Percentiles rank a stretch among this genome's conserved stretches.
Conservation (phyloP, 192 early-diverging fungal genomes). For the Kappamyces sp. region DNA sequence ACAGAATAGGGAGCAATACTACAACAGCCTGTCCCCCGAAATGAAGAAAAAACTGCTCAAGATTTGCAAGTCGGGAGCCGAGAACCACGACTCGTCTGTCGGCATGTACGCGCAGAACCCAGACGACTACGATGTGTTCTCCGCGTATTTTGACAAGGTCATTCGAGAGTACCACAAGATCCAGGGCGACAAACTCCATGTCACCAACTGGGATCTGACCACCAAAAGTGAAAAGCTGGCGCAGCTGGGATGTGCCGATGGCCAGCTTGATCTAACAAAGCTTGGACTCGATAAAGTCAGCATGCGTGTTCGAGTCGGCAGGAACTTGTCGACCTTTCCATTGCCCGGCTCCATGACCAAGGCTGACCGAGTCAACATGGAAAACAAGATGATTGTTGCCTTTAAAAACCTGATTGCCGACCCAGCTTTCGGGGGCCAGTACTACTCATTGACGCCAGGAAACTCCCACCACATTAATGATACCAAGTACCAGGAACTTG, state of each 20-base stretch:
- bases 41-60: slow-evolving; percentile 7
- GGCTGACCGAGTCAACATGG: slow-evolving; percentile 11
- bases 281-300: slow-evolving; percentile 5
- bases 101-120: slow-evolving; percentile 16
- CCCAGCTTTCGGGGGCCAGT: neutral
- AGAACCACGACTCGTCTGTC: slow-evolving; percentile 11
- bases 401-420: slow-evolving; percentile 13
- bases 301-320: slow-evolving; percentile 15
- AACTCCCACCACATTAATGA: slow-evolving; percentile 8
- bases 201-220: slow-evolving; percentile 5
- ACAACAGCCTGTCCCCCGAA: neutral
- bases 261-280: slow-evolving; percentile 7
- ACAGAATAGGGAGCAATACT: slow-evolving; percentile 1
- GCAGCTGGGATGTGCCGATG: slow-evolving; percentile 4
- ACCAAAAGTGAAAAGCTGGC: slow-evolving; percentile 3
- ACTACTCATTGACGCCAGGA: slow-evolving; percentile 11
- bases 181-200: neutral
- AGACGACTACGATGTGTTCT: slow-evolving; percentile 15
- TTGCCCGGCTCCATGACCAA: slow-evolving; percentile 16
- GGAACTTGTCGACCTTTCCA: slow-evolving; percentile 10
- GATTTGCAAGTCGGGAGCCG: slow-evolving; percentile 9
- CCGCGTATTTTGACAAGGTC: slow-evolving; percentile 14
- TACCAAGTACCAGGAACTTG: slow-evolving; percentile 12
- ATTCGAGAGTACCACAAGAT: slow-evolving; percentile 16
- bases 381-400: slow-evolving; percentile 9